Evolutionary conservation across 805 yeast species (phyloP).

Genomic region (Komagataella kurtzmanii): DNA sequence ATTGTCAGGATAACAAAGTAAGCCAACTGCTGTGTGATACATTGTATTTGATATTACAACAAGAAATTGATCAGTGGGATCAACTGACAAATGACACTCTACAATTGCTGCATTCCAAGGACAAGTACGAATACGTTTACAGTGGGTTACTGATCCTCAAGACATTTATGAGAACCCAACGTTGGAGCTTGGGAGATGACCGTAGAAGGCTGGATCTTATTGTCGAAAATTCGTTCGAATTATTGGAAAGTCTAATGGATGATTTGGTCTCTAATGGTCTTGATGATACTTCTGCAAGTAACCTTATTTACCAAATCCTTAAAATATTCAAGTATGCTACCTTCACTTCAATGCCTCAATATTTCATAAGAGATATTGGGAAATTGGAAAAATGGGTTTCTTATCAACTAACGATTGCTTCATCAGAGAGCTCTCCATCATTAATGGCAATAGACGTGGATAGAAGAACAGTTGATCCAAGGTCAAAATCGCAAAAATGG

Average conservation of each 20-base stretch:
- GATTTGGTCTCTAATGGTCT: conserved; percentile 18
- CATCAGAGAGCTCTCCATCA: neutral
- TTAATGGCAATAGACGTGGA: neutral
- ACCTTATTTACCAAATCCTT: conserved; percentile 55
- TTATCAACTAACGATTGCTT: conserved; percentile 51
- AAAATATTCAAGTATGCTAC: conserved; percentile 73
- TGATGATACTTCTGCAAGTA: conserved; percentile 30
- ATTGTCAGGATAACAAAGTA: conserved; percentile 26
- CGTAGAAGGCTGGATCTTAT: conserved; percentile 41
- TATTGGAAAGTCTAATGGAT: conserved; percentile 45
- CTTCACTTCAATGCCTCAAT: conserved; percentile 55
- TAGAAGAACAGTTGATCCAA: neutral
- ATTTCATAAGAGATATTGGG: conserved; percentile 33
- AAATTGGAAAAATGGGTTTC: conserved; percentile 51
- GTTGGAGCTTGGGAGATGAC: conserved; percentile 49
- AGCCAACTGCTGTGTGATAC: conserved; percentile 47
- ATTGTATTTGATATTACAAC: conserved; percentile 35
- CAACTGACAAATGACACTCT: conserved; percentile 32
- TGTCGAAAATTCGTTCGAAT: conserved; percentile 47
- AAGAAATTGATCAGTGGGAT: conserved; percentile 35
- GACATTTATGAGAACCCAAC: conserved; percentile 55
- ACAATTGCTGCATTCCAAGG: conserved; percentile 28
- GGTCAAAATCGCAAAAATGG: conserved; percentile 2
- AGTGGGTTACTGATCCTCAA: conserved; percentile 61
- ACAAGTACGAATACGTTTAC: conserved; percentile 28